A percentile compares a stretch with the other conserved stretches of the same genome.
phyloP scores from a whole-genome alignment of 1,139 yeast species.

The Yamadazyma pseudoaaseri region DNA sequence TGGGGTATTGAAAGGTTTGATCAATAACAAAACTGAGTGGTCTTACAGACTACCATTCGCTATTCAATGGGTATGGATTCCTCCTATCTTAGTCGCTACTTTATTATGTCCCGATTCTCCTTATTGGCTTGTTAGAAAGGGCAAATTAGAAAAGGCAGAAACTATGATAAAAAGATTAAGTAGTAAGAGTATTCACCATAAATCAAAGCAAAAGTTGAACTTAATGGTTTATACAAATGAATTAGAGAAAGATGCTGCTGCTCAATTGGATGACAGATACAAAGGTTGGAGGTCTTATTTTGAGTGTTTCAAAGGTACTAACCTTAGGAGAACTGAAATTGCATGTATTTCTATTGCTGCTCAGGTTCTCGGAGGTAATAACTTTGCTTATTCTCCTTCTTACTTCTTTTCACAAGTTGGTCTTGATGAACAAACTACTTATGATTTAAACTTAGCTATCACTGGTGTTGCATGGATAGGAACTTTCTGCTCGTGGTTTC shows the following conservation, averaged over 20 bases:
- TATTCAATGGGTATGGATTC: conserved; percentile 32
- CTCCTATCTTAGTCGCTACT: conserved; percentile 26
- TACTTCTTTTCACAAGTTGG: conserved; percentile 37
- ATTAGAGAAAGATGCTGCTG: conserved; percentile 9
- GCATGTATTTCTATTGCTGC: conserved; percentile 17
- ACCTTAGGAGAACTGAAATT: conserved; percentile 22
- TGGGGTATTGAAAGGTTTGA: conserved; percentile 35
- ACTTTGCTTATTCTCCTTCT: conserved; percentile 23
- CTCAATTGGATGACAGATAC: conserved; percentile 4
- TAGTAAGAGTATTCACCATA: conserved; percentile 7
- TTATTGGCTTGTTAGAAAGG: conserved; percentile 11
- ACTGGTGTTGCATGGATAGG: conserved; percentile 22
- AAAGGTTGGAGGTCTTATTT: conserved; percentile 19
- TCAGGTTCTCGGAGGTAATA: conserved; percentile 11
- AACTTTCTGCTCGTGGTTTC: conserved; percentile 19
- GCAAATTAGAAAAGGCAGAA: conserved; percentile 10
- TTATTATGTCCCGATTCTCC: conserved; percentile 26
- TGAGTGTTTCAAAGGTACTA: conserved; percentile 20
- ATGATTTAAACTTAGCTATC: conserved; percentile 25
- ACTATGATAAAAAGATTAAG: conserved; percentile 8
- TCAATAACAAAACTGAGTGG: conserved; percentile 19
- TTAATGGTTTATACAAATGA: conserved; percentile 12
- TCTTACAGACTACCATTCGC: conserved; percentile 48
- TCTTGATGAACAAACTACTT: conserved; percentile 21
- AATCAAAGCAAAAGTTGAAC: conserved; percentile 9